Base-by-base conservation (phyloP, 202 grass and related monocot species). In the Panicum hallii region DNA sequence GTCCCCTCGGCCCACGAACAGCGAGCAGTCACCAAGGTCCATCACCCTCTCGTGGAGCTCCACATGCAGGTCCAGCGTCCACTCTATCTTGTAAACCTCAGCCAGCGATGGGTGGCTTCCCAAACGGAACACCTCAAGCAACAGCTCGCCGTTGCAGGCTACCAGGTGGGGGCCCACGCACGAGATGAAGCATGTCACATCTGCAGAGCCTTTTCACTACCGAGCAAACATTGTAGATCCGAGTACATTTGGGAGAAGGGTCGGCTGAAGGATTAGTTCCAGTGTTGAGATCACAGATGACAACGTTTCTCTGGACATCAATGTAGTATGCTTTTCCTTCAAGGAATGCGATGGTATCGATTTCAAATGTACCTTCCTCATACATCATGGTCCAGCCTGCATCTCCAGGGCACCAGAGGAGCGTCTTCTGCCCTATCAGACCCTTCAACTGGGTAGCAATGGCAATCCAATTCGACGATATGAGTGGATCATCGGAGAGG, bases 171-270 rank as follows among this genome's bases (percentile, higher is more conserved):
- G 20, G 30, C 0, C 49, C 71, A 20, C 30, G 28, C 30, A 38
- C 0, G 16, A 15, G 3, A 7, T 54, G 49, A 40, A 74, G 8
- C 30, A 9, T 73, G 17, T 85, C 88, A 61, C 85, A 85, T 84
- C 54, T 79, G 52, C 41, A 85, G 10, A 74, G 77, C n/a, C 46
- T 28, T 5, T 17, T 53, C 26, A 53, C 26, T 5, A 73, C 26
- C 5, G 1, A 1, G 47, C 3, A 5, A 53, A 53, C 47, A 36
- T 52, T 4, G 22, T 3, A 54, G 7, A 54, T 74, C 4, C 3
- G 3, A 1, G 26, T 50, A 8, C 28, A 54, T 2, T 53, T 11
- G 4, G 26, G 70, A 34, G 23, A 17, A 34, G 16, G 26, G 3
- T 10, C 15, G 1, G 72, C n/a, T 38, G 23, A 17, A 34, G 16